Conservation (phyloP, 148 eudicot genomes). For the Nepenthes gracilis region DNA sequence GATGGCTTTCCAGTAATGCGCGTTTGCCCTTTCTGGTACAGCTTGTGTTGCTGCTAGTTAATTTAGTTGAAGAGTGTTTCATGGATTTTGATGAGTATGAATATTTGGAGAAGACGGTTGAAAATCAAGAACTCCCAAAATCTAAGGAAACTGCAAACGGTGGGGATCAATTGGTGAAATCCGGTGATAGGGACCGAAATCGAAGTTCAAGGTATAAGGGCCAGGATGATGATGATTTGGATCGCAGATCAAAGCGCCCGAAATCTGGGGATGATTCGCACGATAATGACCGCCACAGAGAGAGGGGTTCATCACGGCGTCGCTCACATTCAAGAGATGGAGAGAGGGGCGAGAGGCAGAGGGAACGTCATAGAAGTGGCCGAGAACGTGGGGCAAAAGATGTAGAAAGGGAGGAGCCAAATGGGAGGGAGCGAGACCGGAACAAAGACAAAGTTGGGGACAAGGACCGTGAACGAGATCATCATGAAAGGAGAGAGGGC, state of each 20-base stretch:
- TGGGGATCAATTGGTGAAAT: constrained; percentile 23
- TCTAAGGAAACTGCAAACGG: constrained; percentile 36
- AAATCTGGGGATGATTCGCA: constrained; percentile 44
- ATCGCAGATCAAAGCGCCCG: constrained; percentile 34
- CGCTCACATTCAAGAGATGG: constrained; percentile 39
- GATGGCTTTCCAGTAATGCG: too few relatives aligned
- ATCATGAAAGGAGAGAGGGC: constrained; percentile 22
- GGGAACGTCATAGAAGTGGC: constrained; percentile 33
- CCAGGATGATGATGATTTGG: constrained; percentile 28
- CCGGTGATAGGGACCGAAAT: constrained; percentile 30
- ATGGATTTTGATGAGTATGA: constrained; percentile 89
- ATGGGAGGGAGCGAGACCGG: constrained; percentile 28
- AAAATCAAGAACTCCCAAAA: constrained; percentile 33
- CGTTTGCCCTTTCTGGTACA: background rate
- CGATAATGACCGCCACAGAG: constrained; percentile 31
- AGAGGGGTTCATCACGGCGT: constrained; percentile 38
- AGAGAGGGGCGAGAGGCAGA: constrained; percentile 40
- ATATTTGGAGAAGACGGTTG: constrained; percentile 64
- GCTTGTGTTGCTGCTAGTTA: background rate
- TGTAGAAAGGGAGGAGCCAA: constrained; percentile 25
- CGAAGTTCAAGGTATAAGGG: constrained; percentile 48
- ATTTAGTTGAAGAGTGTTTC: constrained; percentile 5
- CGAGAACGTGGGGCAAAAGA: constrained; percentile 40
- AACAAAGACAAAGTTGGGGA: constrained; percentile 28
- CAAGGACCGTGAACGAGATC: constrained; percentile 25